These are phyloP conservation scores for Penicillium polonicum DNA, from an alignment of 2,329 filamentous ascomycete species.

Conservation along the genomic window DNA sequence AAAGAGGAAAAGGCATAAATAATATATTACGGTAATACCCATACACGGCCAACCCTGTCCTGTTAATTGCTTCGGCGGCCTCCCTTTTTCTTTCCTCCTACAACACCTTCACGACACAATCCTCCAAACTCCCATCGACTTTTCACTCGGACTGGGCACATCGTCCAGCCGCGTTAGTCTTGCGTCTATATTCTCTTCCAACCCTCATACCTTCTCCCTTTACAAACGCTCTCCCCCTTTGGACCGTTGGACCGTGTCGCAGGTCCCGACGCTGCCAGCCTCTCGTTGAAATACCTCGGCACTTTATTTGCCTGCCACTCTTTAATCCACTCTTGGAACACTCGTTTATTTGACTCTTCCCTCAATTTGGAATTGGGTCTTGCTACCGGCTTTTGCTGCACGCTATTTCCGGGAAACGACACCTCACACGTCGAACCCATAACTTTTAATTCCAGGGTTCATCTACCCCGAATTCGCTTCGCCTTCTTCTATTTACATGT, in stretches of 20 bases:
- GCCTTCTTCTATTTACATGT: slow-evolving; percentile 29
- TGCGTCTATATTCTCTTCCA: slow-evolving; percentile 3
- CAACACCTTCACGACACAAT: slow-evolving; percentile 12
- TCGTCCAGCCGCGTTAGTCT: slow-evolving; percentile 27
- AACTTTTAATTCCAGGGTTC: slow-evolving; percentile 8
- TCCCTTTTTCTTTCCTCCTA: slow-evolving; percentile 19
- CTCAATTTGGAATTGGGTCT: background rate
- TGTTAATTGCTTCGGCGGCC: slow-evolving; percentile 12
- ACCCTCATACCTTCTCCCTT: slow-evolving; percentile 3
- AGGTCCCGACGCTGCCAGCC: slow-evolving; percentile 37
- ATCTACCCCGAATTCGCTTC: background rate
- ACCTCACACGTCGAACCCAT: slow-evolving; percentile 1
- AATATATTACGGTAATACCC: slow-evolving; percentile 13
- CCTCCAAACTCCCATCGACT: slow-evolving; percentile 10
- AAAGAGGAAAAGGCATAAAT: background rate
- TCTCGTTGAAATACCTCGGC: slow-evolving; percentile 34
- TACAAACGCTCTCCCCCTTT: slow-evolving; percentile 2
- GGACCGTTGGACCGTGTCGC: slow-evolving; percentile 34
- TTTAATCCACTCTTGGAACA: slow-evolving; percentile 15
- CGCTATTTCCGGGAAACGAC: slow-evolving; percentile 12
- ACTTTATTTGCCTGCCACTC: slow-evolving; percentile 26
- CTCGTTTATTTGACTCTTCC: slow-evolving; percentile 11
- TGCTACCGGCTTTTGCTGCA: slow-evolving; percentile 11
- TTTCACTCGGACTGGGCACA: slow-evolving; percentile 24
- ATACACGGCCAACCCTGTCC: slow-evolving; percentile 8